Percentiles rank a stretch among this genome's conserved stretches.
These are phyloP conservation scores for Blyttiomyces sp. DNA, from an alignment of 371 early-diverging fungal genomes.

Conservation along the genomic window DNA sequence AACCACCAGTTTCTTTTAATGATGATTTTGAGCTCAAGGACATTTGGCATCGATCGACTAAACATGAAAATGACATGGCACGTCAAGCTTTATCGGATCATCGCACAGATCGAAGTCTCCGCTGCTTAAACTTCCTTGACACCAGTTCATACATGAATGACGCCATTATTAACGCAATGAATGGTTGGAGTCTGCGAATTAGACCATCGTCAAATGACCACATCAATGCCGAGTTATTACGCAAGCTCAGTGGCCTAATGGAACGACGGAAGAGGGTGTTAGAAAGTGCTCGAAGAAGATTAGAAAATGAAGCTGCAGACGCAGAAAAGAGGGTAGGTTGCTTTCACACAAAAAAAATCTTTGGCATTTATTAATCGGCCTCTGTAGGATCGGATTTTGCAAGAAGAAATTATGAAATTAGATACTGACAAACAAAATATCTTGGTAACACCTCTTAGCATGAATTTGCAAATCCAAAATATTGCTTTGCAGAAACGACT, in stretches of 20 bases:
- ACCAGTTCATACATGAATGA: neutral
- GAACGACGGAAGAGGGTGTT: slow-evolving; percentile 12
- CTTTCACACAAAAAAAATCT: too few relatives aligned
- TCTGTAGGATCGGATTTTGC: slow-evolving; percentile 10
- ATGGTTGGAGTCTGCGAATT: too few relatives aligned
- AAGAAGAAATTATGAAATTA: slow-evolving; percentile 19
- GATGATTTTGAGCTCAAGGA: slow-evolving; percentile 25
- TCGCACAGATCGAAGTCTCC: too few relatives aligned
- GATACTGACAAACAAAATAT: too few relatives aligned
- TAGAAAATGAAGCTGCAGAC: slow-evolving; percentile 6
- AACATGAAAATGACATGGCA: neutral
- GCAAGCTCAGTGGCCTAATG: slow-evolving; percentile 10
- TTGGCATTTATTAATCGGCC: neutral
- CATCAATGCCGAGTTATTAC: slow-evolving; percentile 8
- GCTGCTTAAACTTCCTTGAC: neutral
- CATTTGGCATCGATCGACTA: too few relatives aligned
- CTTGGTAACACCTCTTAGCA: too few relatives aligned
- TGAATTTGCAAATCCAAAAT: too few relatives aligned
- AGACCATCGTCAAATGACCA: too few relatives aligned
- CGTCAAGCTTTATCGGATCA: neutral
- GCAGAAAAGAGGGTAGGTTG: slow-evolving; percentile 4
- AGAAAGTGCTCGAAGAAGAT: slow-evolving; percentile 11
- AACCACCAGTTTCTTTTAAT: slow-evolving; percentile 34
- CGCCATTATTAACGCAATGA: too few relatives aligned
- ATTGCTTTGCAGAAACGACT: too few relatives aligned